Base-by-base conservation (phyloP, 1,284 basidiomycete genomes). In the Porogramme epimiltina region DNA sequence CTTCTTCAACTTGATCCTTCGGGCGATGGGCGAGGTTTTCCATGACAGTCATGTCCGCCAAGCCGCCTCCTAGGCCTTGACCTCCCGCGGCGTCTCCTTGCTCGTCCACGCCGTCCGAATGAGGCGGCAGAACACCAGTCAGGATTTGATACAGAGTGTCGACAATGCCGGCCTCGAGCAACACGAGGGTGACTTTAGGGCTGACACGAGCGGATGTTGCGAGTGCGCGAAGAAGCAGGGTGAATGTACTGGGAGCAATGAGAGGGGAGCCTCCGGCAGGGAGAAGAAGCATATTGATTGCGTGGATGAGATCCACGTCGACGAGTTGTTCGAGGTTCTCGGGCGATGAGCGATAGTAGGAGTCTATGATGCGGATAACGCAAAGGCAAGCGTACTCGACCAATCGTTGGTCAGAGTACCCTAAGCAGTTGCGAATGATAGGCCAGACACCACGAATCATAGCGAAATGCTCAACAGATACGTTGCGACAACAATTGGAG, bases 21-120 rank as follows among this genome's bases (percentile, higher is more conserved):
- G 96, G 92, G 34, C 95, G 82, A 69, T 98, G 94, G 0, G 95
- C 94, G 31, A 99, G 76, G 68, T 96, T 98, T 73, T 98, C 93
- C 84, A 98, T 92, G 31, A 99, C 92, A 6, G 93, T 91, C 92
- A 98, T 95, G 68, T 98, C 95, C 3, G 91, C 91, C 6, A 95
- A 70, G 20, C 92, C 90, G 31, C 90, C 91, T 24, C 89, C 90
- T 1, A 93, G 72, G 9, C 90, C 90, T 67, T 93, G 90, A 2
- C 85, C 84, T 20, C 73, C 73, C 4, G 64, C 70, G 1, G 81
- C 80, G 53, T 76, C 79, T 16, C 88, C 88, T 65, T 89, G 83
- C 62, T 89, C 88, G 39, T 79, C 74, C 31, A 77, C 78, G 33
- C 70, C 73, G 34, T 77, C 74, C 18, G 77, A 75, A 1, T 80